Evolutionary conservation across 1,284 basidiomycete species (phyloP), one percentile per base, ranked within the genome.

Genomic region (Mycosarcoma mackinlayi): DNA sequence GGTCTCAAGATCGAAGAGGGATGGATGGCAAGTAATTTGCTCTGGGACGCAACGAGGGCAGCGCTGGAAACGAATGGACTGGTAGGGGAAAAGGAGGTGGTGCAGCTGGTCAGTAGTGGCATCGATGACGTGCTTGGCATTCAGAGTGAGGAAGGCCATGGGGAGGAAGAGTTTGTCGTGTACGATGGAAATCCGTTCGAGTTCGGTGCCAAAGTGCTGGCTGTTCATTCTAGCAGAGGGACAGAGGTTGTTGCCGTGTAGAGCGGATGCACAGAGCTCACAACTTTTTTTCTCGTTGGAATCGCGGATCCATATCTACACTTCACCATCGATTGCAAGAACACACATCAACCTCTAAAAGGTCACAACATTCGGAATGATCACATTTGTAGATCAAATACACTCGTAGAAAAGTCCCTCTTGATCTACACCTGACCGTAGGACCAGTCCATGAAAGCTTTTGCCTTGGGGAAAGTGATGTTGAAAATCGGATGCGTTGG

Each of bases 1-100:
- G 93, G 88, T 1, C 83, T 94, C 39, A 89, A 89, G 53, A 85
- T 90, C 28, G 81, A 85, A n/a, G 83, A 84, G 27, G 76, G 60
- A 34, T 91, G 88, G 87, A 85, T 85, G 75, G 88, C 88, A 0
- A 84, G 88, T n/a, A 90, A 89, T 63, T 85, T 88, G 18, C 85
- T 90, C 6, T 90, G 90, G 80, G 90, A 92, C 66, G 83, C 87
- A 0, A 69, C 63, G 0, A 56, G 68, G 49, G 78, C 69, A 24
- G 75, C 72, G 6, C 48, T 74, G 23, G 71, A 75, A 42, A 71
- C 71, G 6, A 40, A 71, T 24, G 63, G 73, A 4, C 3, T 48
- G 39, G 4, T 91, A 23, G 84, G 84, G 31, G 86, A 86, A 68
- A 79, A 84, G 6, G 83, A 88, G 10, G 88, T 88, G 0, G 78